Base-by-base conservation (phyloP, 1,284 basidiomycete genomes). In the Pisolithus thermaeus region DNA sequence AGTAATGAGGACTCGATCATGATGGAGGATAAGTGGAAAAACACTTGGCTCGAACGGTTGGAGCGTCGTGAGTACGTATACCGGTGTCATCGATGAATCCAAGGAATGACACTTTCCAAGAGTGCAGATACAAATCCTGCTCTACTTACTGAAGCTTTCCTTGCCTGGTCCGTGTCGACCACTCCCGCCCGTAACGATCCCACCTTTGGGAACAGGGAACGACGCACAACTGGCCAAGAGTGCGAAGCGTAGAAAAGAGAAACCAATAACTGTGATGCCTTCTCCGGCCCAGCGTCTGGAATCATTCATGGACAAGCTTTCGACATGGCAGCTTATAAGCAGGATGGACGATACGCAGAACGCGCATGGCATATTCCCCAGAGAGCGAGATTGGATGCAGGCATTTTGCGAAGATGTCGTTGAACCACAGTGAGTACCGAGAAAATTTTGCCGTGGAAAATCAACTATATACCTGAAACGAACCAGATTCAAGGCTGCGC, bases 241-340 rank as follows among this genome's bases (percentile, higher is more conserved):
- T 56, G 66, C 57, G 40, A 76, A 72, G 52, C 69, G 73, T 47
- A 62, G 64, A 30, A 78, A 73, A 54, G 63, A 64, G 36, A 60
- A 58, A 46, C 51, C 52, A 50, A 71, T 58, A 51, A 61, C 51
- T 41, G 50, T 63, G 12, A 50, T 52, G 18, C 64, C 64, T 6
- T 58, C 71, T 9, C 57, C 72, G 1, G 77, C 79, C 50, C 81
- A 83, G 35, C 73, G 75, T 12, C 66, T 90, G 2, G 87, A 90
- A 61, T 70, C 74, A 2, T 81, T 85, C 64, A 86, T 87, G 82
- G 87, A 90, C 67, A 84, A 81, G 60, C 67, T 90, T 4, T 83
- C 81, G 4, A 81, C 78, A 66, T 87, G 87, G 84, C 87, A 89
- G 59, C 75, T 89, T 11, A 69, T 82, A 56, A 66, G 62, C 11